Evolutionary conservation across 2,329 filamentous ascomycete species (phyloP).

Genomic region (Penicillium glabrum): DNA sequence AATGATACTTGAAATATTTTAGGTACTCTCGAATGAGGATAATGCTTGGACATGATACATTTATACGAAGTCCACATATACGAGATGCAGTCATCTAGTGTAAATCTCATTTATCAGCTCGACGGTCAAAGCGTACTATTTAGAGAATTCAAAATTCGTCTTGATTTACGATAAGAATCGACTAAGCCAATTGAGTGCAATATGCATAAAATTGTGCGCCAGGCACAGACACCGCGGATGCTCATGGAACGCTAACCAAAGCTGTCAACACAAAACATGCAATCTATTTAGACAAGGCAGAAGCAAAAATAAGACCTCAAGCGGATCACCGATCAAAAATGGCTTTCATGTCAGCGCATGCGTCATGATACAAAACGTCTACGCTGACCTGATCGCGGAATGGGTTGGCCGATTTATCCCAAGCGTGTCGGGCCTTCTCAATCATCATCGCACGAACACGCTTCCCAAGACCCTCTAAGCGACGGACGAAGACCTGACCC

Average conservation of each 20-base stretch:
- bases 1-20: neutral
- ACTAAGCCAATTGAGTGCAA: neutral
- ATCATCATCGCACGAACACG: slow-evolving; percentile 47
- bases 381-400: slow-evolving; percentile 46
- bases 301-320: neutral
- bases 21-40: neutral
- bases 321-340: slow-evolving; percentile 36
- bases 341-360: slow-evolving; percentile 44
- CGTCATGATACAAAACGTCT: slow-evolving; percentile 43
- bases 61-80: neutral
- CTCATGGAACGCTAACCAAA: neutral
- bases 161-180: neutral
- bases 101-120: neutral
- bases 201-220: neutral
- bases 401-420: slow-evolving; percentile 51
- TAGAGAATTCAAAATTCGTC: neutral
- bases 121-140: neutral
- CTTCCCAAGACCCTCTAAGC: slow-evolving; percentile 44
- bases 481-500: slow-evolving; percentile 48
- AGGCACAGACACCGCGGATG: neutral
- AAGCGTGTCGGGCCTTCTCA: slow-evolving; percentile 47
- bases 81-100: neutral
- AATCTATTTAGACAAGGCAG: neutral
- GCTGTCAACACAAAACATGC: neutral
- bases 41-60: neutral